Percentiles rank a stretch among this genome's conserved stretches.
phyloP scores from a whole-genome alignment of 1,284 basidiomycete genomes.

The Cryptococcus floricola region DNA sequence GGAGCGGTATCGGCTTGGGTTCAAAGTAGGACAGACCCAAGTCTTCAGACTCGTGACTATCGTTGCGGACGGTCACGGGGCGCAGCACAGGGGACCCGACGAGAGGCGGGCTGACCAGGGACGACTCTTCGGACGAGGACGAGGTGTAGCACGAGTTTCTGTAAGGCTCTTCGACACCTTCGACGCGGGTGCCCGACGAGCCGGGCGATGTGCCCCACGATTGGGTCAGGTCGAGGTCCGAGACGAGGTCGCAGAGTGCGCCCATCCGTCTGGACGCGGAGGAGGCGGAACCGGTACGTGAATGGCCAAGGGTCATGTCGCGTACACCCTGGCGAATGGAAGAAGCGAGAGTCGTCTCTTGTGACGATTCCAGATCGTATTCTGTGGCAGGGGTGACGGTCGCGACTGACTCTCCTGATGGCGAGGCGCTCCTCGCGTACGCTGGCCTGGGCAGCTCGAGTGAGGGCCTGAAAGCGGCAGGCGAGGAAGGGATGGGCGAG shows the following conservation, averaged over 20 bases:
- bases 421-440: slow-evolving; percentile 15
- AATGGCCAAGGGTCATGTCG: slow-evolving; percentile 3
- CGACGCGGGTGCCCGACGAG: not conserved
- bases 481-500: slow-evolving; percentile 1
- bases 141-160: slow-evolving; percentile 9
- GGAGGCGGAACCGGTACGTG: not conserved
- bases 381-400: slow-evolving; percentile 21
- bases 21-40: too few species aligned
- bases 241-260: slow-evolving; percentile 38
- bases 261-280: slow-evolving; percentile 35
- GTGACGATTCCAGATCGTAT: not conserved
- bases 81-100: too few species aligned
- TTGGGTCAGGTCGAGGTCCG: slow-evolving; percentile 41
- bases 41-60: not conserved
- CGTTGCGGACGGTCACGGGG: not conserved
- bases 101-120: slow-evolving; percentile 3
- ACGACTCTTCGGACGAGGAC: slow-evolving; percentile 7
- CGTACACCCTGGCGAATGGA: not conserved
- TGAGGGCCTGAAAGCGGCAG: not conserved
- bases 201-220: slow-evolving; percentile 31
- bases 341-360: not conserved
- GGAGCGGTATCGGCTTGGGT: too few species aligned
- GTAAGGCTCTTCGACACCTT: not conserved
- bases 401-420: slow-evolving; percentile 23
- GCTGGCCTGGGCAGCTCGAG: slow-evolving; percentile 14